Base-by-base conservation (phyloP, 2,329 filamentous ascomycete genomes). In the Rachicladosporium sp. region DNA sequence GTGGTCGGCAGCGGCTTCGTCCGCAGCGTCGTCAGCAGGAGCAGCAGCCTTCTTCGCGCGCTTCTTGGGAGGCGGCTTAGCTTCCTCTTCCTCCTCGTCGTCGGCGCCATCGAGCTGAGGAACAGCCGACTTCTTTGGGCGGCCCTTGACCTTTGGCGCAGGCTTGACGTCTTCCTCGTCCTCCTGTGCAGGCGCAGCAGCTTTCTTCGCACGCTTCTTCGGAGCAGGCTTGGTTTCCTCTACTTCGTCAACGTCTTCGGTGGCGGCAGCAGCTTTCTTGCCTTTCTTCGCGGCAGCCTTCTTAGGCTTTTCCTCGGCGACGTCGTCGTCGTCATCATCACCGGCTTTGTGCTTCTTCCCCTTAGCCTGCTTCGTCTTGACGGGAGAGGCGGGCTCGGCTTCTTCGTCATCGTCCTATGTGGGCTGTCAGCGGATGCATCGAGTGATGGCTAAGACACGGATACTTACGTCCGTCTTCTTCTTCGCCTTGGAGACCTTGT, bases 1-100 rank as follows among this genome's bases (percentile, higher is more conserved):
- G 4, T 27, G 6, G 31, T 60, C 61, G 2, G 64, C 58, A 41
- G 70, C 68, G n/a, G 56, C 63, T 47, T 67, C 61, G 3, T 7
- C 23, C 23, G 70, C 62, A 4, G 59, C 61, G 29, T 67, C 65
- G 45, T 71, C 67, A 10, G 66, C 68, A 6, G 65, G 23, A 27
- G 23, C 23, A 27, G 23, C 23, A 27, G 8, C 7, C 36, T 50
- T 50, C 49, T 64, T 54, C 37, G 43, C 23, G 21, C 45, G 46
- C 39, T 38, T 38, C 33, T 44, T 36, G 32, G 36, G 32, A 19
- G 45, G 46, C 10, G 21, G 31, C 30, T 48, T 43, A 27, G 42
- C 40, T 21, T 43, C 41, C 15, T 46, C 46, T 29, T 42, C 46
- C 10, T 50, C 45, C 10, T 56, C 58, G 44, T 56, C 56, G 32